Evolutionary conservation across 2,329 filamentous ascomycete genomes (phyloP).

Genomic region (Calcarisporium arbuscula): DNA sequence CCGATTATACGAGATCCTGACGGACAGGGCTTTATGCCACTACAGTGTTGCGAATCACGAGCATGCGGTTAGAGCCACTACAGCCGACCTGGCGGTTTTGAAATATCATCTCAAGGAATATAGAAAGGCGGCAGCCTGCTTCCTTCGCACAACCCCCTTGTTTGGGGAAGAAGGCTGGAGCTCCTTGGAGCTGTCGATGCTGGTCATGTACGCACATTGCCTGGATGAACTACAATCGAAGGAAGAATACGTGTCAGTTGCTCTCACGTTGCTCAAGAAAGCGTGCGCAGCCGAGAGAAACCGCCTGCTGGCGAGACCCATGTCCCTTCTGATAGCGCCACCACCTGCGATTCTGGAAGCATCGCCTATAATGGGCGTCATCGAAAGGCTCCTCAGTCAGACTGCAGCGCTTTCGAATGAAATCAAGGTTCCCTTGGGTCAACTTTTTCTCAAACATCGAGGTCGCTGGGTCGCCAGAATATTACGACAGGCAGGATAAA

Average conservation of each 20-base stretch:
- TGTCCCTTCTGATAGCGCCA: constrained; percentile 10
- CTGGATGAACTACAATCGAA: constrained; percentile 68
- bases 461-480: constrained; percentile 61
- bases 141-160: constrained; percentile 70
- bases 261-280: constrained; percentile 68
- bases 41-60: constrained; percentile 72
- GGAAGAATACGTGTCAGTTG: constrained; percentile 72
- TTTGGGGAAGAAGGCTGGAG: constrained; percentile 77
- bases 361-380: constrained; percentile 38
- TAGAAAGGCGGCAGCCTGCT: constrained; percentile 65
- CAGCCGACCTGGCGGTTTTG: constrained; percentile 80
- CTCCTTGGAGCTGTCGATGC: constrained; percentile 71
- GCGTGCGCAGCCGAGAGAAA: constrained; percentile 50
- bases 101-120: constrained; percentile 75
- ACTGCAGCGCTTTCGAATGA: constrained; percentile 46
- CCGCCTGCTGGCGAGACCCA: constrained; percentile 31
- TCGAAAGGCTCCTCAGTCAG: constrained; percentile 40
- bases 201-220: constrained; percentile 80
- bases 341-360: constrained; percentile 17
- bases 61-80: constrained; percentile 69
- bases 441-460: constrained; percentile 68
- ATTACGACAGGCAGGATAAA: constrained; percentile 66
- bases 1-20: constrained; percentile 66
- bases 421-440: constrained; percentile 59
- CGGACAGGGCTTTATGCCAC: constrained; percentile 75